phyloP scores from a whole-genome alignment of 345 rosid species.

The Aquilaria sinensis region DNA sequence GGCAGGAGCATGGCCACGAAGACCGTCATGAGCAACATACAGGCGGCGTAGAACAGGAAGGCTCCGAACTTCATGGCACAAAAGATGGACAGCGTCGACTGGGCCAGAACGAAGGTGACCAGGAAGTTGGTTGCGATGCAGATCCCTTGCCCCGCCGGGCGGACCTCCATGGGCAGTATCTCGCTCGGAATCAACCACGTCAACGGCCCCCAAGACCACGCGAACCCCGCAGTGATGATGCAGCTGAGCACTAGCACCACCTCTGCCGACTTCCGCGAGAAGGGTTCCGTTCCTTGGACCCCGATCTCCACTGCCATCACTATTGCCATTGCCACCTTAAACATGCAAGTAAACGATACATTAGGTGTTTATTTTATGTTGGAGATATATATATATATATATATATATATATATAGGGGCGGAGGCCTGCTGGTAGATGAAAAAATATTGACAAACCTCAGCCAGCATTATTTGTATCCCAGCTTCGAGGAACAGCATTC shows the following conservation, averaged over 20 bases:
- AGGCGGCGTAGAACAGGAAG: slow-evolving; percentile 24
- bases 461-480: slow-evolving; percentile 12
- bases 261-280: slow-evolving; percentile 18
- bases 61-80: slow-evolving; percentile 23
- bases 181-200: slow-evolving; percentile 30
- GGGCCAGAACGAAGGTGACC: slow-evolving; percentile 21
- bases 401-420: no score
- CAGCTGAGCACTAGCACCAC: slow-evolving; percentile 17
- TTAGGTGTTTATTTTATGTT: no score
- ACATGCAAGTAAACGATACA: no score
- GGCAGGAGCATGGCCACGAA: slow-evolving; percentile 30
- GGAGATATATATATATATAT: no score
- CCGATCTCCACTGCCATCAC: slow-evolving; percentile 10
- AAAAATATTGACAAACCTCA: not conserved
- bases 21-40: slow-evolving; percentile 21
- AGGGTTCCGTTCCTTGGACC: not conserved
- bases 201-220: slow-evolving; percentile 36
- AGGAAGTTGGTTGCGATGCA: slow-evolving; percentile 21
- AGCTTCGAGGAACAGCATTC: slow-evolving; percentile 14
- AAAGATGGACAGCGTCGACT: slow-evolving; percentile 16
- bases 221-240: slow-evolving; percentile 16
- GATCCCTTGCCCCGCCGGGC: slow-evolving; percentile 34
- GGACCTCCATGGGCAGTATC: slow-evolving; percentile 32
- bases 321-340: slow-evolving; percentile 7
- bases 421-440: no score